Evolutionary conservation across 306 rosid species (phyloP).

Genomic region (Pueraria montana): DNA sequence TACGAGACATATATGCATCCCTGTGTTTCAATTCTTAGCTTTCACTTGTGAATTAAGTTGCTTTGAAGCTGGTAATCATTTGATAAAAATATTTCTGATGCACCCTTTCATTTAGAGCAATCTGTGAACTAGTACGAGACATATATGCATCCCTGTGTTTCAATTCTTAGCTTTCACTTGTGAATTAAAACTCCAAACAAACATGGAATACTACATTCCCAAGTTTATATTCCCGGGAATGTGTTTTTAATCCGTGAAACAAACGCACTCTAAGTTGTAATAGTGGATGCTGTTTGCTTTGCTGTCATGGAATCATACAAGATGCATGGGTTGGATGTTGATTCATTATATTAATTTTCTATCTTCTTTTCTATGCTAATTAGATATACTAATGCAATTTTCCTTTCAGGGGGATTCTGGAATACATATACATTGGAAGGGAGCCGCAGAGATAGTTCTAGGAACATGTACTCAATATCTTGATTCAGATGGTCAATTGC

Average conservation of each 20-base stretch:
- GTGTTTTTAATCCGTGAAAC: too few relatives aligned
- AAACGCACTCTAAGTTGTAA: slow-evolving; percentile 10
- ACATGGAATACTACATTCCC: too few relatives aligned
- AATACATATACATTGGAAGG: slow-evolving; percentile 96
- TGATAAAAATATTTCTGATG: slow-evolving; percentile 43
- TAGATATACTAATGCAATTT: slow-evolving; percentile 36
- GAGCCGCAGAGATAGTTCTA: slow-evolving; percentile 95
- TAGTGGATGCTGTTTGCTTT: slow-evolving; percentile 12
- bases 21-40: slow-evolving; percentile 25
- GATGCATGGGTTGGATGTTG: slow-evolving; percentile 18
- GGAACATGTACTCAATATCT: slow-evolving; percentile 75
- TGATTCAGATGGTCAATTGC: slow-evolving; percentile 72
- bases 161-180: slow-evolving; percentile 26
- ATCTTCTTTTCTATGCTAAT: slow-evolving; percentile 31
- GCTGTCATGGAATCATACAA: slow-evolving; percentile 33
- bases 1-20: slow-evolving; percentile 16
- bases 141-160: slow-evolving; percentile 33
- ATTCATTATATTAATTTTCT: slow-evolving; percentile 11
- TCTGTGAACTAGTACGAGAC: slow-evolving; percentile 20
- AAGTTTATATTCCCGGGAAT: too few relatives aligned
- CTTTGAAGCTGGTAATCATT: slow-evolving; percentile 75
- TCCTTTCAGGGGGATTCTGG: slow-evolving; percentile 68
- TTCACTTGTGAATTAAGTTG: slow-evolving; percentile 59
- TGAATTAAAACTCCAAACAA: background rate
- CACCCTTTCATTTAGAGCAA: slow-evolving; percentile 33